Evolutionary conservation across 1,284 basidiomycete genomes (phyloP).

Genomic region (Papiliotrema laurentii): DNA sequence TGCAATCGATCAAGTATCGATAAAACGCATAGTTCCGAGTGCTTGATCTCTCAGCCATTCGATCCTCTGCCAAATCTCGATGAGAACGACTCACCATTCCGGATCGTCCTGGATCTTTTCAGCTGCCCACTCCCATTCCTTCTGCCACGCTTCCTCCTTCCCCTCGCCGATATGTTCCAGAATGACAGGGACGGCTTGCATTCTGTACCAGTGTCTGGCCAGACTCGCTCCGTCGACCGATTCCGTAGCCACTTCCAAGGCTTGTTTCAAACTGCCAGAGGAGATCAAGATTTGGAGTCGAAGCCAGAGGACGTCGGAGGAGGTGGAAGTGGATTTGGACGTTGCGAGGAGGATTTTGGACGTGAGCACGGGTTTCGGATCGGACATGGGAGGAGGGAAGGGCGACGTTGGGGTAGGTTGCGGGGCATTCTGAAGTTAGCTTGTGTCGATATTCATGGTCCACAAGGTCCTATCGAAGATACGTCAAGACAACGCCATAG

Average conservation of each 20-base stretch:
- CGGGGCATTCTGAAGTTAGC: constrained; percentile 12
- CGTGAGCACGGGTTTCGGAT: constrained; percentile 18
- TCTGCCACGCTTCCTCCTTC: constrained; percentile 13
- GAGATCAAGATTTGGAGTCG: constrained; percentile 31
- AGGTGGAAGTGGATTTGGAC: constrained; percentile 12
- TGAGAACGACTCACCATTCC: constrained; percentile 21
- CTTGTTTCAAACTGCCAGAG: constrained; percentile 9
- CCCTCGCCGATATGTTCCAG: constrained; percentile 6
- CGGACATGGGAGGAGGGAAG: constrained; percentile 13
- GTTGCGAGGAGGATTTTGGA: constrained; percentile 25
- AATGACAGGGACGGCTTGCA: constrained; percentile 23
- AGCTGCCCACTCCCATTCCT: constrained; percentile 23
- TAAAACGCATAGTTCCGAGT: constrained; percentile 43
- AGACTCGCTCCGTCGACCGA: constrained; percentile 25
- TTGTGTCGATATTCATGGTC: neutral
- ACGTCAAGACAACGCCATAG: too few species aligned
- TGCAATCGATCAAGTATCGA: constrained; percentile 19
- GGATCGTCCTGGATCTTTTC: constrained; percentile 14
- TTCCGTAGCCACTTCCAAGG: constrained; percentile 13
- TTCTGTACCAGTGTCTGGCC: constrained; percentile 25
- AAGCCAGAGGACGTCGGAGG: constrained; percentile 40
- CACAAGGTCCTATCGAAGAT: neutral
- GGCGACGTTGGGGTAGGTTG: constrained; percentile 5
- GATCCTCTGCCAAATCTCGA: neutral
- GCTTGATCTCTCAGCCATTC: constrained; percentile 17